Base-by-base conservation (phyloP, 1,139 yeast species). In the Blastobotrys arbuscula region DNA sequence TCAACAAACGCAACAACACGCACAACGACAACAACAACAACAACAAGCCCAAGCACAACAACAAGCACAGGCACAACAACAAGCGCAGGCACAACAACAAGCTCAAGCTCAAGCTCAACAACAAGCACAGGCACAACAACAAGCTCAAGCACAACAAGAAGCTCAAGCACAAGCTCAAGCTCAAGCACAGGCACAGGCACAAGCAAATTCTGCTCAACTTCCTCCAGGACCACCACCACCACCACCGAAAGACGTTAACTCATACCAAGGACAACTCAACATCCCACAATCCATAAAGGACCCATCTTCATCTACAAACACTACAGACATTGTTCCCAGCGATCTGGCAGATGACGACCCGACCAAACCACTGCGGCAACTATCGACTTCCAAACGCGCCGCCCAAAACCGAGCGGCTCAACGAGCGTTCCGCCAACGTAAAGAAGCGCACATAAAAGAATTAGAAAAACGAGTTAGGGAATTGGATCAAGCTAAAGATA, bases 381-480 rank as follows among this genome's bases (percentile, higher is more conserved):
- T 84, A 37, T 75, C 82, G 13, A 75, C 73, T 52, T 79, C 94
- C 38, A 86, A 85, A 66, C 77, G 96, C 55, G 96, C 96, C 1
- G 87, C 84, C 16, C 96, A 88, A 66, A 88, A 88, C 69, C 73
- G 96, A 60, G 82, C 79, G 52, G 96, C 96, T 1, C 96, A 88
- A 67, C 78, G 86, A 57, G 95, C 95, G 10, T 88, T 87, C 68
- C 76, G 96, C 62, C 82, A 80, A 61, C 75, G 96, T 50, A 82
- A 84, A 63, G 95, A 86, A 58, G 76, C 78, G 53, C 81, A 85
- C 60, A 79, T 88, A 57, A 84, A 81, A 65, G 90, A 86, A 45
- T 72, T 88, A 53, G 96, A 88, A 68, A 67, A 72, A 35, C 81
- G 81, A 62, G 86, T 85, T 5, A 73, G 75, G 43, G 83, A 82